Percentiles rank a stretch among this genome's conserved stretches.
These are phyloP conservation scores for Blastomyces emzantsi DNA, from an alignment of 2,329 filamentous ascomycete genomes.

Conservation along the genomic window DNA sequence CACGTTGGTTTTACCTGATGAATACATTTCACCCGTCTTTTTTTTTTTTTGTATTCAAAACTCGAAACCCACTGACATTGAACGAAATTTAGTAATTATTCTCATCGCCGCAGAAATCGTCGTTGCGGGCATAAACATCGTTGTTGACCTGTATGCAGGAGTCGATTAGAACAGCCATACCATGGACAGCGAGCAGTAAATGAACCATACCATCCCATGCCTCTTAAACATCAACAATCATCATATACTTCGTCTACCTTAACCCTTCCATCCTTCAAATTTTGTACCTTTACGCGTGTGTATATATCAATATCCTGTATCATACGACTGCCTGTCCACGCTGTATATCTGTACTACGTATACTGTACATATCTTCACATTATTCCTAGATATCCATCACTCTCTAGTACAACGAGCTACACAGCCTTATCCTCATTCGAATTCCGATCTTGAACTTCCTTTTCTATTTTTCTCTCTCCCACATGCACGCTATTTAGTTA, in stretches of 20 bases:
- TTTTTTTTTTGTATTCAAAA: not conserved
- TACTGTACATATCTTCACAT: not conserved
- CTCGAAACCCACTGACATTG: not conserved
- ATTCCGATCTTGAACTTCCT: not conserved
- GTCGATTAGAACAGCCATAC: slow-evolving; percentile 38
- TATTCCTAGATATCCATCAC: not conserved
- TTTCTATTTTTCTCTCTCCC: not conserved
- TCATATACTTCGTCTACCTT: not conserved
- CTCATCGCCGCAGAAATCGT: slow-evolving; percentile 93
- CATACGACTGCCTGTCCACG: not conserved
- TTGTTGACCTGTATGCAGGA: slow-evolving; percentile 80
- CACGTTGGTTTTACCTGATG: not conserved
- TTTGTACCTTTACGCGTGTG: not conserved
- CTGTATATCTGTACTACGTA: not conserved
- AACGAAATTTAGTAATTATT: slow-evolving; percentile 60
- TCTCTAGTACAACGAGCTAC: not conserved
- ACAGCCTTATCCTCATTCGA: not conserved
- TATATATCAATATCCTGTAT: not conserved
- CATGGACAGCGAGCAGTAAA: not conserved
- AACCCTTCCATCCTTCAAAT: not conserved
- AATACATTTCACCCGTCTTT: slow-evolving; percentile 14
- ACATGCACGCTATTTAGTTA: not conserved
- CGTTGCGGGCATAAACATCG: slow-evolving; percentile 85
- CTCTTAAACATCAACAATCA: not conserved
- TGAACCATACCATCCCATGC: not conserved